phyloP scores from a whole-genome alignment of 1,284 basidiomycete species.

The Cutaneotrichosporon curvatum region DNA sequence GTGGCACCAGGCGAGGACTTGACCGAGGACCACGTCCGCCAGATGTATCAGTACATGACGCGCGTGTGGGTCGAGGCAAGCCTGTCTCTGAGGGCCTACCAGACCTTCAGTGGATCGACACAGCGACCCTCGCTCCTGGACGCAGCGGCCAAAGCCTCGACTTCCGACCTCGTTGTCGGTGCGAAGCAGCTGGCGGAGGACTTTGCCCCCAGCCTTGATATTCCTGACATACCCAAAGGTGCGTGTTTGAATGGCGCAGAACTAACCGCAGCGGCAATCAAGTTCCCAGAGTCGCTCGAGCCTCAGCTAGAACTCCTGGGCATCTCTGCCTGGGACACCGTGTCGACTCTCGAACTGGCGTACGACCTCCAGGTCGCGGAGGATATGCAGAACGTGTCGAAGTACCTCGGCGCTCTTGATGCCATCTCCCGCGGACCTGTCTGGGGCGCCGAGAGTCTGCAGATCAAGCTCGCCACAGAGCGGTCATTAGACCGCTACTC shows the following conservation, averaged over 20 bases:
- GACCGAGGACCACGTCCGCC: constrained; percentile 18
- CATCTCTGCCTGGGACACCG: constrained; percentile 19
- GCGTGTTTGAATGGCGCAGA: not conserved
- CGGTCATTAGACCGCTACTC: constrained; percentile 32
- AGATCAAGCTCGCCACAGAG: constrained; percentile 32
- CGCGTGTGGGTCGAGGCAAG: constrained; percentile 37
- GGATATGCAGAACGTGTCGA: constrained; percentile 11
- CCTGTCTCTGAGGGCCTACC: constrained; percentile 20
- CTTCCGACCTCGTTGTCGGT: not conserved
- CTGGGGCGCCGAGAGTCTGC: constrained; percentile 21
- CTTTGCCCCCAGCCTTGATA: constrained; percentile 10
- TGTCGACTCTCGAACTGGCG: constrained; percentile 23
- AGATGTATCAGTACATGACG: constrained; percentile 39
- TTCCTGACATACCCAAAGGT: constrained; percentile 6
- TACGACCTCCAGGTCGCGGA: constrained; percentile 34
- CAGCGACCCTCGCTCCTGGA: not conserved
- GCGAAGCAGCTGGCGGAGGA: constrained; percentile 10
- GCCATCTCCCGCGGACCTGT: constrained; percentile 19
- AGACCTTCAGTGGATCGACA: constrained; percentile 17
- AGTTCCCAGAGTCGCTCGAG: constrained; percentile 6
- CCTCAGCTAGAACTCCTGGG: not conserved
- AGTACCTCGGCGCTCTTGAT: constrained; percentile 32
- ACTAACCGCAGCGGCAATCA: constrained; percentile 3
- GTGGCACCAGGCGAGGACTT: constrained; percentile 19
- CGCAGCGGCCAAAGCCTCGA: not conserved